Evolutionary conservation across 176 grass and related monocot genomes (phyloP).

Genomic region (Areca catechu): DNA sequence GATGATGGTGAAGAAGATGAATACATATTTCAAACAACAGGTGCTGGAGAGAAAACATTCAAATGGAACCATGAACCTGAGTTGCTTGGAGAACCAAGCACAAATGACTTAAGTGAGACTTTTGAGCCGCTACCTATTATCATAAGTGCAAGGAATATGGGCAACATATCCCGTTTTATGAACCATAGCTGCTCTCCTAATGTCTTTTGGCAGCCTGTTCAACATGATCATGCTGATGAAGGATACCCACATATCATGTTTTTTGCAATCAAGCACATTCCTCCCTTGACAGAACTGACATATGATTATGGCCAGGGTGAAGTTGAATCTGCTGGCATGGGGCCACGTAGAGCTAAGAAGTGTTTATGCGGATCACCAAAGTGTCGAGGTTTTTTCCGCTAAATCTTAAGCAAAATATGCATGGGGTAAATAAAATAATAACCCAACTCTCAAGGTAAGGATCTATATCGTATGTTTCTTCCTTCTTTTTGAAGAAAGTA

Average conservation of each 20-base stretch:
- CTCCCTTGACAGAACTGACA: slow-evolving; percentile 85
- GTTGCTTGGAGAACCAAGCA: slow-evolving; percentile 48
- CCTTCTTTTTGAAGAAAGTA: too few relatives aligned
- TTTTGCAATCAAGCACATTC: slow-evolving; percentile 89
- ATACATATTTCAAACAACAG: slow-evolving; percentile 53
- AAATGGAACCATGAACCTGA: slow-evolving; percentile 82
- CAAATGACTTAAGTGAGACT: slow-evolving; percentile 29
- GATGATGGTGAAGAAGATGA: slow-evolving; percentile 53
- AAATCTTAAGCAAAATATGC: slow-evolving; percentile 7
- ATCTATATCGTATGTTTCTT: too few relatives aligned
- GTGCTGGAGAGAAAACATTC: slow-evolving; percentile 57
- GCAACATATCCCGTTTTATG: slow-evolving; percentile 77
- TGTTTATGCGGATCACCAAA: slow-evolving; percentile 64
- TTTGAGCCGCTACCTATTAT: slow-evolving; percentile 60
- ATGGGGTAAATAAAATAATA: too few relatives aligned
- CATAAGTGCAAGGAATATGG: slow-evolving; percentile 74
- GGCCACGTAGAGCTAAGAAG: slow-evolving; percentile 40
- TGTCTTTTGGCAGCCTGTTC: slow-evolving; percentile 79
- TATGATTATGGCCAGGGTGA: slow-evolving; percentile 64
- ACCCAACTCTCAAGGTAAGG: too few relatives aligned
- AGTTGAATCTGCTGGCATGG: slow-evolving; percentile 21
- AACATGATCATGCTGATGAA: slow-evolving; percentile 69
- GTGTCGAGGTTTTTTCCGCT: slow-evolving; percentile 59
- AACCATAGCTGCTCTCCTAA: slow-evolving; percentile 88
- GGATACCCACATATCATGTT: slow-evolving; percentile 78